phyloP scores from a whole-genome alignment of 176 grass and related monocot genomes.

The Paspalum notatum region DNA sequence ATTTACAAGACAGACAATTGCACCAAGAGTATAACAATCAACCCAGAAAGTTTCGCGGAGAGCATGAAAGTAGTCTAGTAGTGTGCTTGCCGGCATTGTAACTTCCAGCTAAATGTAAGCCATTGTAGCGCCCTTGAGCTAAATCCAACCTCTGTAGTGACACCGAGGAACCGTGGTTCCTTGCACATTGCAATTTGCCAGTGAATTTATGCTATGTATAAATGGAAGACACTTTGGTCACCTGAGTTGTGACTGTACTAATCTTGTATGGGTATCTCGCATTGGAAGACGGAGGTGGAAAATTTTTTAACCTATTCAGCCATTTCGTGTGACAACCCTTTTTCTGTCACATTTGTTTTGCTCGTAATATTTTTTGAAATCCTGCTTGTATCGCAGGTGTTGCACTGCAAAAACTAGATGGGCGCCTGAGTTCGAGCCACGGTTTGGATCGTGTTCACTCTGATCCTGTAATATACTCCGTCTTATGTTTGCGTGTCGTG shows the following conservation, averaged over 20 bases:
- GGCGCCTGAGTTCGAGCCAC: too few species aligned
- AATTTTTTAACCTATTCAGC: neutral
- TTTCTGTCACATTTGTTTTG: too few species aligned
- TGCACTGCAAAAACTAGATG: too few species aligned
- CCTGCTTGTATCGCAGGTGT: too few species aligned
- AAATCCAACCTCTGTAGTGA: slow-evolving; percentile 14
- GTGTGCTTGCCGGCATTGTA: neutral
- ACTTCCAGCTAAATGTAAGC: slow-evolving; percentile 16
- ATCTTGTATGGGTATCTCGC: too few species aligned
- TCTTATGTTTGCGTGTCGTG: too few species aligned
- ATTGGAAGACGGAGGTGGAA: too few species aligned
- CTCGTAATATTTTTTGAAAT: too few species aligned
- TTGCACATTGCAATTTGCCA: neutral
- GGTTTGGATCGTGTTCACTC: too few species aligned
- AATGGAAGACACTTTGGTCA: slow-evolving; percentile 3
- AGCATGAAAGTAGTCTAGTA: slow-evolving; percentile 43
- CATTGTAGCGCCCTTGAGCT: neutral
- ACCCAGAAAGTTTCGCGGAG: slow-evolving; percentile 74
- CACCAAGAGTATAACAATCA: slow-evolving; percentile 91
- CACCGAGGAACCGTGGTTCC: slow-evolving; percentile 59
- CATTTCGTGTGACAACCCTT: neutral
- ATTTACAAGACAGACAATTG: slow-evolving; percentile 99
- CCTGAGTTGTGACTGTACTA: neutral
- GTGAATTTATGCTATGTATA: neutral
- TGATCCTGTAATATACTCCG: too few species aligned